phyloP scores from a whole-genome alignment of 1,284 basidiomycete species.

The Cystobasidium slooffiae region DNA sequence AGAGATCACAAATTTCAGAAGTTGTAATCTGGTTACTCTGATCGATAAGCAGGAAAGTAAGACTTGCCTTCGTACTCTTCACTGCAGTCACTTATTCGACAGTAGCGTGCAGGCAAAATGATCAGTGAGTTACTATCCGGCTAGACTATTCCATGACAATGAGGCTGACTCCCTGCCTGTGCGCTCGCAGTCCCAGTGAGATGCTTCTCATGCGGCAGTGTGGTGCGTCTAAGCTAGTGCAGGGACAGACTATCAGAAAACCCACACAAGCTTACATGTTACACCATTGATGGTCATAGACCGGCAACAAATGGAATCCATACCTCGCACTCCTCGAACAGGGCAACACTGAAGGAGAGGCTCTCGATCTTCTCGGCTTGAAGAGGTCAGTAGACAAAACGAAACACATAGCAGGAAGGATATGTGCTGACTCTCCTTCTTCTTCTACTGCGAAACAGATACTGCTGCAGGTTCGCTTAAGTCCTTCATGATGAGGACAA shows the following conservation, averaged over 20 bases:
- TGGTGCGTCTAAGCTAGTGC: constrained; percentile 64
- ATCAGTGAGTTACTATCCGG: constrained; percentile 14
- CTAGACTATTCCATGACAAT: background rate
- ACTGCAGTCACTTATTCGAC: background rate
- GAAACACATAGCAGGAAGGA: background rate
- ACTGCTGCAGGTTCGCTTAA: constrained; percentile 35
- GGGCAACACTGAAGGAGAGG: constrained; percentile 88
- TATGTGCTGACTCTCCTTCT: background rate
- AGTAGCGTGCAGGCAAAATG: constrained; percentile 20
- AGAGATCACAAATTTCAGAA: constrained; percentile 19
- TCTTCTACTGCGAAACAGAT: constrained; percentile 11
- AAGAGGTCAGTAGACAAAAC: constrained; percentile 64
- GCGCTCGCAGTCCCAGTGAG: constrained; percentile 66
- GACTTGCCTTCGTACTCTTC: constrained; percentile 11
- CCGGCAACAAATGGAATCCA: constrained; percentile 78
- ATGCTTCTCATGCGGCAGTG: constrained; percentile 91
- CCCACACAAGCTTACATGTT: background rate
- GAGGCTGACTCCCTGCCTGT: constrained; percentile 11
- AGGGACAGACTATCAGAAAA: background rate
- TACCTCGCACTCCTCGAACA: constrained; percentile 78
- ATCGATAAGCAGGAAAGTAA: constrained; percentile 12
- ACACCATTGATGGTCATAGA: constrained; percentile 48
- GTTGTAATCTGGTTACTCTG: background rate
- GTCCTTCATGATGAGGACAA: too few relatives aligned
- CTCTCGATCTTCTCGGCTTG: constrained; percentile 85